A percentile compares a stretch with the other conserved stretches of the same genome.
phyloP scores from a whole-genome alignment of 495 filamentous ascomycete genomes.

The Xylaria bambusicola region DNA sequence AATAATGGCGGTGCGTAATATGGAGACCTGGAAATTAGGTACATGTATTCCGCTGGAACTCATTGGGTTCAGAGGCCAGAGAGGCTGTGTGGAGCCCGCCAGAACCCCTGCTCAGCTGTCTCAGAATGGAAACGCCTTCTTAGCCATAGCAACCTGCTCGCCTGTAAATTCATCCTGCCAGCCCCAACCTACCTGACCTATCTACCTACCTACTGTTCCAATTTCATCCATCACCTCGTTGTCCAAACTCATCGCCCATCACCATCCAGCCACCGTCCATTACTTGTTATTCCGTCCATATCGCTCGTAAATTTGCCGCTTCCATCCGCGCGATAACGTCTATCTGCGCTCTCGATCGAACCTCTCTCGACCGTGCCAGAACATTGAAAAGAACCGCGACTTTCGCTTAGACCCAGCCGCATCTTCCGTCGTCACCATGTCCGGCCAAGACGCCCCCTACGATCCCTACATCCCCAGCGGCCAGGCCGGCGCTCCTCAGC shows the following conservation, averaged over 20 bases:
- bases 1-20: too few species aligned
- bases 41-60: not conserved
- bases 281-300: too few species aligned
- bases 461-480: constrained; percentile 87
- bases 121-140: constrained; percentile 18
- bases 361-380: not conserved
- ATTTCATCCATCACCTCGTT: too few species aligned
- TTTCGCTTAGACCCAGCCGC: constrained; percentile 19
- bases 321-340: constrained; percentile 12
- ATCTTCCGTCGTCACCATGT: constrained; percentile 54
- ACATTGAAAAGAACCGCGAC: constrained; percentile 1
- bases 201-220: too few species aligned
- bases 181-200: constrained; percentile 12
- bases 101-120: constrained; percentile 2
- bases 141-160: not conserved
- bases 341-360: not conserved
- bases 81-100: constrained; percentile 6
- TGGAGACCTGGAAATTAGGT: not conserved
- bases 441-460: constrained; percentile 76
- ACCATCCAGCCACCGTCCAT: constrained; percentile 1
- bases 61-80: too few species aligned
- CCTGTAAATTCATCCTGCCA: constrained; percentile 13
- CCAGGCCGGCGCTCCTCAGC: constrained; percentile 40
- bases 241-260: too few species aligned
- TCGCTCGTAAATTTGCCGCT: not conserved